Conservation (phyloP, 2,329 filamentous ascomycete species). For the Fusarium nelsonii region DNA sequence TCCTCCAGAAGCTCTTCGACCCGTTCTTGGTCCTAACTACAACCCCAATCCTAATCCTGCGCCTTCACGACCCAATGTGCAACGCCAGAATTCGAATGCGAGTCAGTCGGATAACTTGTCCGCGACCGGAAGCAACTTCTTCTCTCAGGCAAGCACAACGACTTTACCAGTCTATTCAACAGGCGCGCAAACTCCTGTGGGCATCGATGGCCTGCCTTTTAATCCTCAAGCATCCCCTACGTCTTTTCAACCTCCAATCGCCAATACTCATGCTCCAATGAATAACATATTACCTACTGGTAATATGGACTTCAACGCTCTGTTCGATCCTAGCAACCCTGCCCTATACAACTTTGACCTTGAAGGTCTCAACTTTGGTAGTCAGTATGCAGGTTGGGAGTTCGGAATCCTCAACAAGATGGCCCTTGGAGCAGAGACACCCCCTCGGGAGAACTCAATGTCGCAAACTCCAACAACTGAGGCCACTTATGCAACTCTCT, state of each 20-base stretch:
- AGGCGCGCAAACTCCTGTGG: slow-evolving; percentile 59
- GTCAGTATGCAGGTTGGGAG: slow-evolving; percentile 94
- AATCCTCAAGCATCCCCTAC: slow-evolving; percentile 79
- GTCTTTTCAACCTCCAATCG: slow-evolving; percentile 70
- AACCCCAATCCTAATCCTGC: slow-evolving; percentile 67
- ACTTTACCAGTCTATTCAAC: slow-evolving; percentile 65
- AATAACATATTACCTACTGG: slow-evolving; percentile 65
- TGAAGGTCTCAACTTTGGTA: slow-evolving; percentile 88
- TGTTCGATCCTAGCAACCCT: slow-evolving; percentile 93
- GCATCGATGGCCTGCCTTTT: slow-evolving; percentile 65
- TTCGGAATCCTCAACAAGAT: slow-evolving; percentile 98
- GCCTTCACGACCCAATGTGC: slow-evolving; percentile 60
- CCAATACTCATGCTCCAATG: slow-evolving; percentile 62
- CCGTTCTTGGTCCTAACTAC: slow-evolving; percentile 81
- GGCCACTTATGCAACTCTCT: slow-evolving; percentile 60
- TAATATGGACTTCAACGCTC: slow-evolving; percentile 65
- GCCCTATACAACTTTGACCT: slow-evolving; percentile 96
- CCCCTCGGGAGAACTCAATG: slow-evolving; percentile 73
- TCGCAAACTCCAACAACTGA: slow-evolving; percentile 56
- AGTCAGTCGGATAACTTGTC: slow-evolving; percentile 62
- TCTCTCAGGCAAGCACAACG: slow-evolving; percentile 60
- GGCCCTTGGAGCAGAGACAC: slow-evolving; percentile 80
- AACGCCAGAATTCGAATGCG: slow-evolving; percentile 63
- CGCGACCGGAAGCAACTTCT: slow-evolving; percentile 60
- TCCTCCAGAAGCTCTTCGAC: slow-evolving; percentile 86